Evolutionary conservation across 2,329 filamentous ascomycete species (phyloP).

Genomic region (Akanthomyces dipterigenus): DNA sequence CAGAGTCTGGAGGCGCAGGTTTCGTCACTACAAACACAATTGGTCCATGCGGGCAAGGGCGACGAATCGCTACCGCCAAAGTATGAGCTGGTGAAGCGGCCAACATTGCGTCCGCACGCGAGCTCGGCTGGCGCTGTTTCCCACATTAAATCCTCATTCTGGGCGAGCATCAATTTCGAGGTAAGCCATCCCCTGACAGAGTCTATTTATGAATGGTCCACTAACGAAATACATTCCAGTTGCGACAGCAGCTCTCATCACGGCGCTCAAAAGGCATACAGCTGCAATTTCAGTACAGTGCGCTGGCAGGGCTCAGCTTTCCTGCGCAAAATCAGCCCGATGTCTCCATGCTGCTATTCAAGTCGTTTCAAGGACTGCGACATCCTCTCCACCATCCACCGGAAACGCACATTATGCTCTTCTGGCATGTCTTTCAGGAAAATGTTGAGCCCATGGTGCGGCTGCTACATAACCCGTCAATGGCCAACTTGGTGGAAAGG

Average conservation of each 20-base stretch:
- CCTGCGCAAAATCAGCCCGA: not conserved
- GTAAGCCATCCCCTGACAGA: not conserved
- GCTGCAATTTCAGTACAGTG: not conserved
- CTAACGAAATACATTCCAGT: not conserved
- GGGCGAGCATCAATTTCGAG: conserved; percentile 9
- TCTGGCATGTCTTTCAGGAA: conserved; percentile 5
- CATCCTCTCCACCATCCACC: conserved; percentile 2
- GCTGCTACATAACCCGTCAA: not conserved
- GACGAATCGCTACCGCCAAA: not conserved
- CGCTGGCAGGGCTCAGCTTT: not conserved
- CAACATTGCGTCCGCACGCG: too few relatives aligned
- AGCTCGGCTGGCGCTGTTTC: not conserved
- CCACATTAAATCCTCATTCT: conserved; percentile 3
- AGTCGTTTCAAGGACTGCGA: conserved; percentile 3
- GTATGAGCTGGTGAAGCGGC: not conserved
- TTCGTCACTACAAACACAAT: not conserved
- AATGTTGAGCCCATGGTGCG: conserved; percentile 5
- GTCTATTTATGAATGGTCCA: too few relatives aligned
- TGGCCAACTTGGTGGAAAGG: not conserved
- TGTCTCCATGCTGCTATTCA: conserved; percentile 1
- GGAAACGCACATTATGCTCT: not conserved
- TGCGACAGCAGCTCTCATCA: not conserved
- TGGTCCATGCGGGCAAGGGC: not conserved
- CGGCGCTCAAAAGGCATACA: not conserved
- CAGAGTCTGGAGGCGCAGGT: conserved; percentile 1